Evolutionary conservation across 2,329 filamentous ascomycete genomes (phyloP).

Genomic region (Alternaria rosae): DNA sequence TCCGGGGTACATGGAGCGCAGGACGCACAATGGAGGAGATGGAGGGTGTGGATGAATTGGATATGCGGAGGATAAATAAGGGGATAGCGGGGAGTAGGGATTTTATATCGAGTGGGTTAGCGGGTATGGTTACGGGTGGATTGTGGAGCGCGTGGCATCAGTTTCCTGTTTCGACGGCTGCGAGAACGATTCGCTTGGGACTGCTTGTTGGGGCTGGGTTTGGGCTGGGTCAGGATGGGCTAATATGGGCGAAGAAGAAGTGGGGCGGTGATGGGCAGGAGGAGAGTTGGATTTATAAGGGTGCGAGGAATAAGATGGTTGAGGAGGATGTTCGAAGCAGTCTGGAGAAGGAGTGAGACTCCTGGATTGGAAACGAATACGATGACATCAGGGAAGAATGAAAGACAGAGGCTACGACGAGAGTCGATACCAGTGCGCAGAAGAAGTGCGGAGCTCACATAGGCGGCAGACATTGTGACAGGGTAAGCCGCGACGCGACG

Average conservation of each 20-base stretch:
- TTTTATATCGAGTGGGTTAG: slow-evolving; percentile 79
- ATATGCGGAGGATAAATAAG: slow-evolving; percentile 34
- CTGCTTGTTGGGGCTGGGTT: slow-evolving; percentile 80
- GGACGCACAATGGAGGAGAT: slow-evolving; percentile 52
- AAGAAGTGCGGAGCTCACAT: background rate
- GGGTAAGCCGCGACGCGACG: background rate
- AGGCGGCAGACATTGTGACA: background rate
- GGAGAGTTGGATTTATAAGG: slow-evolving; percentile 54
- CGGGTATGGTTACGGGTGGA: slow-evolving; percentile 84
- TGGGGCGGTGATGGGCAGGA: slow-evolving; percentile 60
- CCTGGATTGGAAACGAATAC: background rate
- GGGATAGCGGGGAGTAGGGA: slow-evolving; percentile 61
- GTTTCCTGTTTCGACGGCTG: slow-evolving; percentile 72
- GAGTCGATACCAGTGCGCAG: background rate
- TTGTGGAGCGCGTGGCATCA: slow-evolving; percentile 85
- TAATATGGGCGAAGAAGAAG: slow-evolving; percentile 74
- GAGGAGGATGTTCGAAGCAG: slow-evolving; percentile 12
- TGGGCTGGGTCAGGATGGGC: slow-evolving; percentile 79
- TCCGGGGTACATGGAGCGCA: slow-evolving; percentile 55
- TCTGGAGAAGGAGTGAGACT: slow-evolving; percentile 9
- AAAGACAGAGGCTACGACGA: background rate
- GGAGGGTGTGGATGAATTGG: slow-evolving; percentile 47
- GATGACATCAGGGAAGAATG: background rate
- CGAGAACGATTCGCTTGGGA: slow-evolving; percentile 76
- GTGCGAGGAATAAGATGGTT: slow-evolving; percentile 47